phyloP scores from a whole-genome alignment of 2,329 filamentous ascomycete genomes.

The Cordyceps farinosa region DNA sequence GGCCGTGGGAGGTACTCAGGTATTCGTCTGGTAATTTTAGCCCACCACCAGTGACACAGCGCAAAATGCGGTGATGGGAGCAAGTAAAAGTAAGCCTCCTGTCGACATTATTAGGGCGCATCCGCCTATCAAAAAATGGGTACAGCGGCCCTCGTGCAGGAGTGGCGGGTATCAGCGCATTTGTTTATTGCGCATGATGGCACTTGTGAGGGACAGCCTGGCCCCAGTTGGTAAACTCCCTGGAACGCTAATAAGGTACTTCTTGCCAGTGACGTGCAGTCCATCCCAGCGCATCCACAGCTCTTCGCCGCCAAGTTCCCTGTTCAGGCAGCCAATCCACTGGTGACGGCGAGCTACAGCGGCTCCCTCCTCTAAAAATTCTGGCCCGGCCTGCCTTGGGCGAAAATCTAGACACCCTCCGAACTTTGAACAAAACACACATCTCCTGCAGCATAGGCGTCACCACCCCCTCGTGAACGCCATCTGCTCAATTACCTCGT shows the following conservation, averaged over 20 bases:
- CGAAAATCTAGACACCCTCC: conserved; percentile 10
- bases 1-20: not conserved
- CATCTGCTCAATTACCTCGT: conserved; percentile 10
- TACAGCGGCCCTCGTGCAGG: not conserved
- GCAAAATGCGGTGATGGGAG: conserved; percentile 6
- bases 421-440: conserved; percentile 15
- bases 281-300: not conserved
- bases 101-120: not conserved
- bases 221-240: not conserved
- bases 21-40: not conserved
- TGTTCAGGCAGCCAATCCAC: not conserved
- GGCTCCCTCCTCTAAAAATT: conserved; percentile 13
- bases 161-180: not conserved
- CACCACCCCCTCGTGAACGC: conserved; percentile 10
- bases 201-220: not conserved
- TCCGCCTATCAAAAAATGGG: not conserved
- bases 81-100: not conserved
- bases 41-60: not conserved
- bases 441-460: conserved; percentile 14
- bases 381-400: not conserved
- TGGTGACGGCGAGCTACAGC: not conserved
- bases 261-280: not conserved
- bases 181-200: not conserved
- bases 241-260: too few species aligned
- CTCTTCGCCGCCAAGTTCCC: not conserved